Conservation (phyloP, 2,329 filamentous ascomycete genomes). For the Beauveria scarabaeidicola region DNA sequence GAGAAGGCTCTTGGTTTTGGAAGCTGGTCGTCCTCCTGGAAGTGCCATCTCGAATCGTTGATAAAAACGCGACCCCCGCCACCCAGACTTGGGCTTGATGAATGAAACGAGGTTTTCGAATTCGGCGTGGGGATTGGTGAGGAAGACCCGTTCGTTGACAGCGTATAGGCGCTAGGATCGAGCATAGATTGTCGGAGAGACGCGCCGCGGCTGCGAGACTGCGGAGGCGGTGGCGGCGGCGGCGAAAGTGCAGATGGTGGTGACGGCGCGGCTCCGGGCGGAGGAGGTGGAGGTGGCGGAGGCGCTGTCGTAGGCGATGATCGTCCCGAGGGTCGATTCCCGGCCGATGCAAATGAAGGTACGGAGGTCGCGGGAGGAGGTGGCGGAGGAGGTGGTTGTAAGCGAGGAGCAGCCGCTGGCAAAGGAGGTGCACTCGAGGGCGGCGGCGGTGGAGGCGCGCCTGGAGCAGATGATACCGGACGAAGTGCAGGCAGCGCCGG, state of each 20-base stretch:
- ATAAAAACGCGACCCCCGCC: constrained; percentile 44
- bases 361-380: constrained; percentile 20
- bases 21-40: constrained; percentile 71
- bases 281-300: constrained; percentile 29
- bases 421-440: constrained; percentile 25
- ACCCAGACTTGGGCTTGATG: constrained; percentile 19
- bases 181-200: constrained; percentile 54
- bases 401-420: constrained; percentile 26
- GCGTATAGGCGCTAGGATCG: constrained; percentile 68
- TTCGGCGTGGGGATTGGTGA: constrained; percentile 37
- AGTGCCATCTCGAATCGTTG: constrained; percentile 76
- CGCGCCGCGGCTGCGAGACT: constrained; percentile 33
- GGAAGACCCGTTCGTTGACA: constrained; percentile 54
- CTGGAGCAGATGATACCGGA: constrained; percentile 28
- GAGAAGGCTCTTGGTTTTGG: constrained; percentile 78
- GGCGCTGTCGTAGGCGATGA: constrained; percentile 29
- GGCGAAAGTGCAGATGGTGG: constrained; percentile 31
- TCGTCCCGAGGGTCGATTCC: constrained; percentile 35
- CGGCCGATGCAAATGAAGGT: constrained; percentile 34
- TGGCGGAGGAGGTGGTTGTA: constrained; percentile 25
- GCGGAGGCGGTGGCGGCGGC: constrained; percentile 28
- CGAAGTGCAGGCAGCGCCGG: constrained; percentile 32
- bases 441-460: constrained; percentile 32
- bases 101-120: constrained; percentile 23
- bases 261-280: constrained; percentile 22